Base-by-base conservation (phyloP, 345 rosid genomes). In the Brassica juncea region DNA sequence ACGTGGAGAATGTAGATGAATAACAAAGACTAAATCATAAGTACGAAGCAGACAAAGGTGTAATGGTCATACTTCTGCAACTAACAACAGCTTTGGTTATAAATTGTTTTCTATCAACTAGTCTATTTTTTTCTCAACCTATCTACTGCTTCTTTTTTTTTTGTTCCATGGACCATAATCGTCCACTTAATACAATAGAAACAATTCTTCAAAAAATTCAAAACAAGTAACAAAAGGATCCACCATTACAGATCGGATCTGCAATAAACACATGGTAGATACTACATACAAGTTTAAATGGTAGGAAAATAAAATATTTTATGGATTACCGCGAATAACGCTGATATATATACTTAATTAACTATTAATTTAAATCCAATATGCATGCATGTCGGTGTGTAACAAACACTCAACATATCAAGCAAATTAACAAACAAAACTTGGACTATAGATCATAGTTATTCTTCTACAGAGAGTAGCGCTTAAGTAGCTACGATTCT, bases 31-130 rank as follows among this genome's bases (percentile, higher is more conserved):
- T 14, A 28, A 25, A 25, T 59, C 23, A 42, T 9, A 68, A 39
- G 74, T 28, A 44, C 15, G 52, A 39, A 70, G 30, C 74, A 60
- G 78, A 75, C 79, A 57, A 57, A 57, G 58, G 66, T 37, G 66
- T 3, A 6, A 8, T 34, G 34, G 15, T 30, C 65, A 11, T 31
- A 54, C 16, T 11, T 57, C 15, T 27, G 11, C 47, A 58, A 25
- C 68, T 37, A 27, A 55, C 44, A 57, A 1, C 60, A 60, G 8
- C 34, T 60, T 60, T 60, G 10, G 65, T 60, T 25, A 11, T 27
- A 27, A 23, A 8, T 57, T 57, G 8, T 12, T 57, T 5, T n/a
- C 23, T 21, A 21, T 57, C 62, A 21, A 3, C 62, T 57, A 12
- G 28, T 57, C 2, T 25, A 6, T 59, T 59, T 59, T 3, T 3